These are phyloP conservation scores for Alternaria longipes DNA, from an alignment of 2,329 filamentous ascomycete species.

Conservation along the genomic window DNA sequence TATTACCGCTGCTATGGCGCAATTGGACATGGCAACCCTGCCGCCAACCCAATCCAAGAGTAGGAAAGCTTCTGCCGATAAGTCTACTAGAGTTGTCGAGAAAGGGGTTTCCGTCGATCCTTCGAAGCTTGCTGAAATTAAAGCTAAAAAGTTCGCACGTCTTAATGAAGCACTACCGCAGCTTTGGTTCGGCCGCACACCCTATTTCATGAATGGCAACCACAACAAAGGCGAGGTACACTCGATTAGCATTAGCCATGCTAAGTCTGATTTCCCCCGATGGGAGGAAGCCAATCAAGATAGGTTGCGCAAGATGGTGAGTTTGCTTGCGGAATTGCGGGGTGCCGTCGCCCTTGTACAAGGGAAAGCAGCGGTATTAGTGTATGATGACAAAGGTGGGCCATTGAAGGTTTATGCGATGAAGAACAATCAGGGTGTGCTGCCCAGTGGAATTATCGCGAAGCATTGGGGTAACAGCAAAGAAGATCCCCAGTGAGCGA, in stretches of 20 bases:
- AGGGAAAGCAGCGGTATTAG: slow-evolving; percentile 19
- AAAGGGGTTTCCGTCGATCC: slow-evolving; percentile 12
- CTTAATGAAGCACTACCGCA: slow-evolving; percentile 23
- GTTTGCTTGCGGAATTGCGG: slow-evolving; percentile 24
- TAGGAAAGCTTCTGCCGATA: background rate
- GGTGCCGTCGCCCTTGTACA: background rate
- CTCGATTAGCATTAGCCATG: slow-evolving; percentile 13
- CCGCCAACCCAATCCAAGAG: background rate
- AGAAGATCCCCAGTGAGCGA: background rate
- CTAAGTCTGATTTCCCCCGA: slow-evolving; percentile 7
- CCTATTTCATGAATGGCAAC: slow-evolving; percentile 26
- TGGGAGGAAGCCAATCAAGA: slow-evolving; percentile 31
- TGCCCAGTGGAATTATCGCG: slow-evolving; percentile 23
- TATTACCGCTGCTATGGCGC: slow-evolving; percentile 8
- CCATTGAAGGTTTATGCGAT: slow-evolving; percentile 17
- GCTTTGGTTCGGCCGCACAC: slow-evolving; percentile 36
- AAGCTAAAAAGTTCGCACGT: slow-evolving; percentile 15
- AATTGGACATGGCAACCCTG: slow-evolving; percentile 4
- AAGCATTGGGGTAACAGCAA: slow-evolving; percentile 11
- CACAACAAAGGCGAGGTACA: slow-evolving; percentile 22
- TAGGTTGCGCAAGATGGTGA: slow-evolving; percentile 28
- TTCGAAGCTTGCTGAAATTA: slow-evolving; percentile 29
- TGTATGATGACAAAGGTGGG: slow-evolving; percentile 22
- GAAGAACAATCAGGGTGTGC: slow-evolving; percentile 12
- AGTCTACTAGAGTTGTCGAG: slow-evolving; percentile 1